Base-by-base conservation (phyloP, 176 grass and related monocot species). In the Oryza meridionalis region DNA sequence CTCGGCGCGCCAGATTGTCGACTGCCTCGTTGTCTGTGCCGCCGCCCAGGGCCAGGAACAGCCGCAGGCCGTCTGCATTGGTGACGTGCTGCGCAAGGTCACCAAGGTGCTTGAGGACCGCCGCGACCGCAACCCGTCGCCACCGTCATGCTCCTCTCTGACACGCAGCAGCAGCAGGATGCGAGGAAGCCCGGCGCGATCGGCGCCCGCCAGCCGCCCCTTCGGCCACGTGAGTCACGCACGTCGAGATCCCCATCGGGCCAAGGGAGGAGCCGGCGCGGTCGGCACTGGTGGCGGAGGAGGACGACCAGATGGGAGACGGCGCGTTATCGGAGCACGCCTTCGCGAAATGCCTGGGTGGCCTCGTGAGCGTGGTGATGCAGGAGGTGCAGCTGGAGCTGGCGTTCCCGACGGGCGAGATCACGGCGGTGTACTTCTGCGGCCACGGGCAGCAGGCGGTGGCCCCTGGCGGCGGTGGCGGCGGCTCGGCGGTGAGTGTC, bases 61-160 rank as follows among this genome's bases (percentile, higher is more conserved):
- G 46, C 88, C 46, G 8, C 76, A 77, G 70, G 78, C 61, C 69
- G 76, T 76, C 10, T 93, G 82, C 53, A 86, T 93, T 11, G 89
- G 89, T 27, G 96, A 99, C 76, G 91, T 91, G 1, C 86, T 99
- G 27, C 85, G 88, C 73, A 99, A 99, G 87, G 96, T 93, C 65
- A 94, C 93, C 59, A 99, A 99, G 81, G 88, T 99, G 2, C 87
- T 99, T 7, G 93, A 99, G 76, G 96, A 99, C 70, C 91, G 96
- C 15, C 86, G 85, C 8, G 88, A 99, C 44, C 91, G 93, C 79
- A 99, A 99, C 78, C 88, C 0, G 91, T 99, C 5, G 96, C 96
- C 64, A 99, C 96, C 17, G 89, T 99, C 69, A 99, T 99, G 96
- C 96, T 99, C 43, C 40, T 99, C 4, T 94, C 96, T 5, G 93